These are phyloP conservation scores for Sphagnum fallax DNA, from an alignment of 228 moss, liverwort and hornwort species.

Conservation along the genomic window DNA sequence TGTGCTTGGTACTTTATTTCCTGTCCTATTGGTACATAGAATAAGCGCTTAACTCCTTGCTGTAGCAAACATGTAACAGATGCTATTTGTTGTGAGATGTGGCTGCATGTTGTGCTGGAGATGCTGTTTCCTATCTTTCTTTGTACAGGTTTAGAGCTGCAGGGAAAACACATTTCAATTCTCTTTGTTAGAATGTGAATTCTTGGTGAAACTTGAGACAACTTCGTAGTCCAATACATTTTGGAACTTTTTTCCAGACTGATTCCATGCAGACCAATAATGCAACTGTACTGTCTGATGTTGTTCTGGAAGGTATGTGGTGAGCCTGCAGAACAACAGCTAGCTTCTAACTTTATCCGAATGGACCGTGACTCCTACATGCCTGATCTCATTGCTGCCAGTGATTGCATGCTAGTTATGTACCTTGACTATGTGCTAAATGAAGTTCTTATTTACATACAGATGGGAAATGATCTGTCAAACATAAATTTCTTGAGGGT, in stretches of 20 bases:
- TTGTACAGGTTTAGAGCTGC: too few species aligned
- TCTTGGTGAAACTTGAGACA: too few species aligned
- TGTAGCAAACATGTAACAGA: neutral
- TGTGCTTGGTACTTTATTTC: slow-evolving; percentile 56
- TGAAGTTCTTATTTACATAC: too few species aligned
- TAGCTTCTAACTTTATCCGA: slow-evolving; percentile 65
- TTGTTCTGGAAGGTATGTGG: slow-evolving; percentile 77
- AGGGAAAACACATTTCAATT: too few species aligned
- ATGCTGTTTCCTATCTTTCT: too few species aligned
- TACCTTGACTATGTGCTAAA: neutral
- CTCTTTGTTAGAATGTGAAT: too few species aligned
- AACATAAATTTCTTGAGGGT: too few species aligned
- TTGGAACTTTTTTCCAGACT: too few species aligned
- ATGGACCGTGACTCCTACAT: slow-evolving; percentile 73
- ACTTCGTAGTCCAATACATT: too few species aligned
- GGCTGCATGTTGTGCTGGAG: too few species aligned
- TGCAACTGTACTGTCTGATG: slow-evolving; percentile 6
- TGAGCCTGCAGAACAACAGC: slow-evolving; percentile 63
- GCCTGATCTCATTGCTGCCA: slow-evolving; percentile 83
- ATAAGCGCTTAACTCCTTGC: neutral
- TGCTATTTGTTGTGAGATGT: neutral
- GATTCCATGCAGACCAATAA: neutral
- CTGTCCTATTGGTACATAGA: neutral
- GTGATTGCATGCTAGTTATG: slow-evolving; percentile 95
- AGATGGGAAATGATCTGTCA: too few species aligned